Conservation (phyloP, 2,329 filamentous ascomycete species). For the Graphiopsis chlorocephala region DNA sequence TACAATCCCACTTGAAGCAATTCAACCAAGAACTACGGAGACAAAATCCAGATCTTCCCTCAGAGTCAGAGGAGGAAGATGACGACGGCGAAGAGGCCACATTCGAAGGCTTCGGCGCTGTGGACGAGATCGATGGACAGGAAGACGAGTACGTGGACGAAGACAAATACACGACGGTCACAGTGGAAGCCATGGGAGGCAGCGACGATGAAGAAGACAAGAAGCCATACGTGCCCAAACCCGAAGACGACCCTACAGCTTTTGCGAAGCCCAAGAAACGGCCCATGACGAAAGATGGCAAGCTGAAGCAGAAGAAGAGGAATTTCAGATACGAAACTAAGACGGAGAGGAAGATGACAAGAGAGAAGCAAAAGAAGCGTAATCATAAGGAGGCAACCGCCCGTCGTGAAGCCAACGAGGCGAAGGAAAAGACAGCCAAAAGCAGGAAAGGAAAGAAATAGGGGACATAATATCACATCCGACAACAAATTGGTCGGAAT, state of each 20-base stretch:
- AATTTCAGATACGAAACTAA: conserved; percentile 95
- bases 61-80: conserved; percentile 29
- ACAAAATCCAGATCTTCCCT: conserved; percentile 45
- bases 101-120: conserved; percentile 14
- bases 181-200: conserved; percentile 82
- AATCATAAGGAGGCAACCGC: conserved; percentile 69
- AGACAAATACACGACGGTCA: conserved; percentile 92
- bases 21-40: conserved; percentile 69
- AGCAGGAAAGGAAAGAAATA: conserved; percentile 15
- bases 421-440: conserved; percentile 14
- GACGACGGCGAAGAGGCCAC: conserved; percentile 23
- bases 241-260: conserved; percentile 27
- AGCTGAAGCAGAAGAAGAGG: conserved; percentile 65
- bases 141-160: conserved; percentile 96
- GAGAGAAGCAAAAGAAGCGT: conserved; percentile 62
- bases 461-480: not conserved
- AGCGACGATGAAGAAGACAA: conserved; percentile 58
- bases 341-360: conserved; percentile 65
- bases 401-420: conserved; percentile 30
- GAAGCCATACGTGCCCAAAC: conserved; percentile 27
- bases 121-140: conserved; percentile 42
- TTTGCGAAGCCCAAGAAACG: conserved; percentile 37
- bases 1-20: conserved; percentile 76
- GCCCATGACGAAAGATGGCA: conserved; percentile 52
- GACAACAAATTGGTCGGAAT: not conserved